Evolutionary conservation across 257 asterid genomes (phyloP).

Genomic region (Salvia rosmarinus): DNA sequence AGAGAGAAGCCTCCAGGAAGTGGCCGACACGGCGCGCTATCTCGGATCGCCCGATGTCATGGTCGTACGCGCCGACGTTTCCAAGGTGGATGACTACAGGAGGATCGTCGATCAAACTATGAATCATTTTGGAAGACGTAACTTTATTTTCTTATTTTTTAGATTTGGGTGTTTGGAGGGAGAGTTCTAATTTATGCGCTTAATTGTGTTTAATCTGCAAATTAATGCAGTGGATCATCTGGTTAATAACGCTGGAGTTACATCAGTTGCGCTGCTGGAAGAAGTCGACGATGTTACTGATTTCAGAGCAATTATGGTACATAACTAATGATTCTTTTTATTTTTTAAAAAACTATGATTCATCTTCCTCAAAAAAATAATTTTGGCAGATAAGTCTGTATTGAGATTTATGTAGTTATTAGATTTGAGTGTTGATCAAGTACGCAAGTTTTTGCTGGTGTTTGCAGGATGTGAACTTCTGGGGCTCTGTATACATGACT

Average conservation of each 20-base stretch:
- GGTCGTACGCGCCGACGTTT: constrained; percentile 52
- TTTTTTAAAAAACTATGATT: too few relatives aligned
- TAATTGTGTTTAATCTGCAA: background rate
- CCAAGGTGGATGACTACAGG: constrained; percentile 59
- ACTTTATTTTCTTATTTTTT: background rate
- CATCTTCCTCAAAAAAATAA: too few relatives aligned
- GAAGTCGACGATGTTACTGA: constrained; percentile 53
- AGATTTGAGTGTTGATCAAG: too few relatives aligned
- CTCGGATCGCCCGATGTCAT: constrained; percentile 57
- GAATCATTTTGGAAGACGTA: constrained; percentile 55
- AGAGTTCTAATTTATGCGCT: background rate
- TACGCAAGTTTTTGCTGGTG: background rate
- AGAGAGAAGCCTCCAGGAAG: constrained; percentile 57
- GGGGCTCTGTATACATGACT: constrained; percentile 67
- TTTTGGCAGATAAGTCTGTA: too few relatives aligned
- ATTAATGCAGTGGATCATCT: constrained; percentile 67
- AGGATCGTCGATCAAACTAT: constrained; percentile 54
- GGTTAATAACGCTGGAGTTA: constrained; percentile 61
- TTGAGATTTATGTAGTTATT: too few relatives aligned
- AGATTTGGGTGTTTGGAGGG: background rate
- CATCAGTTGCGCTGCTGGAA: constrained; percentile 49
- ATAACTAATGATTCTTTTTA: too few relatives aligned
- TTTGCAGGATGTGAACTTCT: constrained; percentile 69
- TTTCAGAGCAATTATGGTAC: constrained; percentile 51
- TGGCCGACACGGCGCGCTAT: constrained; percentile 55